Base-by-base conservation (phyloP, 345 rosid species). In the Arabis alpina region DNA sequence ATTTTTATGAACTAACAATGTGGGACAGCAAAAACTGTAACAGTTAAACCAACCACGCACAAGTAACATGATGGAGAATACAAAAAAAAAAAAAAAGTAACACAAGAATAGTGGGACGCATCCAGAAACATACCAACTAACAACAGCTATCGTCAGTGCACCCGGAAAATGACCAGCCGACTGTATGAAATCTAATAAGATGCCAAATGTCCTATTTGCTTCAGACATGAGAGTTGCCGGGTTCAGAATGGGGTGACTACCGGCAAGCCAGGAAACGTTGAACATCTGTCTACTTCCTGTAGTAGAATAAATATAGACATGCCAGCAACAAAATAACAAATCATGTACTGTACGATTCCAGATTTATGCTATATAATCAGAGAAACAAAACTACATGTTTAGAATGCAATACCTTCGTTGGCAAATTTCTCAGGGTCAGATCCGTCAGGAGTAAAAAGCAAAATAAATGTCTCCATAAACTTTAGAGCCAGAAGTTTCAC, bases 381-480 rank as follows among this genome's bases (percentile, higher is more conserved):
- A 34, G 14, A 14, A 37, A 40, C 25, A 30, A 12, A 14, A 49
- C 11, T 48, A 43, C 41, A 24, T 28, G 48, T 54, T 48, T 61
- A 42, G 54, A 66, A 68, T 25, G 47, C 44, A 70, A 63, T 88
- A 94, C 99, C 99, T 94, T 85, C 89, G 7, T 51, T 28, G 53
- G 71, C 67, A 57, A 55, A 42, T 55, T 77, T 82, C 67, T 82
- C 94, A 72, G 82, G 73, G 66, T 89, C 91, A 79, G 72, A 77
- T 72, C 79, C 71, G 68, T 91, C 92, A 27, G 90, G 64, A 54
- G 95, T 86, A 79, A 94, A 94, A 54, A 85, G 90, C 70, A 91
- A 79, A 55, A 94, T 65, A 74, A 79, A 84, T 8, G 78, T 91
- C 81, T 94, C 96, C 95, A 94, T 81, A 80, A 91, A 94, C 81